Conservation (phyloP, 371 early-diverging fungal species). For the Mucor velutinosus region DNA sequence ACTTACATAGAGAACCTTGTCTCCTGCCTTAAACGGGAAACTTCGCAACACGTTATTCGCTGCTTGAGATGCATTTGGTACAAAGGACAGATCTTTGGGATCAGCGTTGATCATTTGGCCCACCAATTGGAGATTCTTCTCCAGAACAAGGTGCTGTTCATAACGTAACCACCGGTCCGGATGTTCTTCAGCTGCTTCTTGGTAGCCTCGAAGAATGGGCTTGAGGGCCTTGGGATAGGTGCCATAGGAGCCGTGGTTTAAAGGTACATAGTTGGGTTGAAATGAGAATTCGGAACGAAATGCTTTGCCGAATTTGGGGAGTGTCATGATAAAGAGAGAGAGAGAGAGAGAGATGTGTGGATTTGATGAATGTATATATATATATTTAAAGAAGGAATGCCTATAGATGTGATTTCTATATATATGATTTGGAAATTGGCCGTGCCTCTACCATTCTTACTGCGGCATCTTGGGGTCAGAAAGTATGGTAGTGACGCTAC, state of each 20-base stretch:
- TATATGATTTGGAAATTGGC: too few species aligned
- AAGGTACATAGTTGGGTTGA: constrained; percentile 38
- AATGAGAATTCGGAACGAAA: constrained; percentile 47
- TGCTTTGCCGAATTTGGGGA: constrained; percentile 38
- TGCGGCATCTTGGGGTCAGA: neutral
- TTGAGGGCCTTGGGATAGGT: constrained; percentile 16
- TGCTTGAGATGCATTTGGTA: constrained; percentile 41
- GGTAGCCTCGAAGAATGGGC: constrained; percentile 11
- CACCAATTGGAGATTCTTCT: constrained; percentile 6
- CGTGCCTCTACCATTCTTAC: neutral
- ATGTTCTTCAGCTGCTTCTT: constrained; percentile 16
- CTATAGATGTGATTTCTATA: too few species aligned
- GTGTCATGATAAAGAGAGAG: neutral
- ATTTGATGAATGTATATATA: too few species aligned
- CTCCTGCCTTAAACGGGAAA: constrained; percentile 44
- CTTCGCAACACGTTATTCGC: constrained; percentile 45
- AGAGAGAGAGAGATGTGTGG: too few species aligned
- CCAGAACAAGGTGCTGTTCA: neutral
- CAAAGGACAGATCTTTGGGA: constrained; percentile 35
- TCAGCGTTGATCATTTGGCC: constrained; percentile 35
- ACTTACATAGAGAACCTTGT: constrained; percentile 37
- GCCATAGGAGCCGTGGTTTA: constrained; percentile 51
- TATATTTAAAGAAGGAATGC: neutral
- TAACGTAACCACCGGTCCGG: constrained; percentile 24
- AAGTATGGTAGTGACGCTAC: neutral